A percentile compares a stretch with the other conserved stretches of the same genome.
phyloP scores from a whole-genome alignment of 345 rosid genomes.

The Gossypium sturtianum region DNA sequence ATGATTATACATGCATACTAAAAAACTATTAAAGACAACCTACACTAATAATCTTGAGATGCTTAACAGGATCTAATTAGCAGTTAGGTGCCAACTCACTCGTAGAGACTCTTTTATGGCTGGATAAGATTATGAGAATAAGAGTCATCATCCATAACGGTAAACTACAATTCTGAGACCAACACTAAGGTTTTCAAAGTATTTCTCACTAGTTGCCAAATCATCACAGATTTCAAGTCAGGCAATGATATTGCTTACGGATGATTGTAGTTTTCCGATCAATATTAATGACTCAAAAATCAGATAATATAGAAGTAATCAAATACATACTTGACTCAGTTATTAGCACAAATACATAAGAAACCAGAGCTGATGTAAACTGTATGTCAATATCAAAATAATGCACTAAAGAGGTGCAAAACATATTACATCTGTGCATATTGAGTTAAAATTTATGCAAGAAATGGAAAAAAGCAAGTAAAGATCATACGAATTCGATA shows the following conservation, averaged over 20 bases:
- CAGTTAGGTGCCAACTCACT: not conserved
- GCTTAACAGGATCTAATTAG: not conserved
- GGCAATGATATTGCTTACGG: not conserved
- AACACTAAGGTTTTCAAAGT: not conserved
- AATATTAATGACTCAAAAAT: not conserved
- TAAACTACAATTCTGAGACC: not conserved
- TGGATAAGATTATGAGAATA: not conserved
- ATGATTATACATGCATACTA: not conserved
- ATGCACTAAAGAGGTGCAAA: not conserved
- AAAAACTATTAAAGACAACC: not conserved
- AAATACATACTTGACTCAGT: not conserved
- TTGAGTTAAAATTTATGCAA: not conserved
- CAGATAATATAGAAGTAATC: not conserved
- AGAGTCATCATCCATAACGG: not conserved
- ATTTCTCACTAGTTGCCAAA: not conserved
- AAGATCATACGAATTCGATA: constrained; percentile 71
- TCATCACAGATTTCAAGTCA: not conserved
- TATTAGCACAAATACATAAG: not conserved
- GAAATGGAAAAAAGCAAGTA: constrained; percentile 5
- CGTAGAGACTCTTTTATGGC: not conserved
- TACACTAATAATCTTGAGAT: not conserved
- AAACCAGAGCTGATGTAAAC: not conserved
- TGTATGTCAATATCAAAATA: not conserved
- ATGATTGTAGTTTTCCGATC: not conserved
- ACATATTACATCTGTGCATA: constrained; percentile 1